These are phyloP conservation scores for Pittosporum tobira DNA, from an alignment of 129 eudicot genomes.

Conservation along the genomic window DNA sequence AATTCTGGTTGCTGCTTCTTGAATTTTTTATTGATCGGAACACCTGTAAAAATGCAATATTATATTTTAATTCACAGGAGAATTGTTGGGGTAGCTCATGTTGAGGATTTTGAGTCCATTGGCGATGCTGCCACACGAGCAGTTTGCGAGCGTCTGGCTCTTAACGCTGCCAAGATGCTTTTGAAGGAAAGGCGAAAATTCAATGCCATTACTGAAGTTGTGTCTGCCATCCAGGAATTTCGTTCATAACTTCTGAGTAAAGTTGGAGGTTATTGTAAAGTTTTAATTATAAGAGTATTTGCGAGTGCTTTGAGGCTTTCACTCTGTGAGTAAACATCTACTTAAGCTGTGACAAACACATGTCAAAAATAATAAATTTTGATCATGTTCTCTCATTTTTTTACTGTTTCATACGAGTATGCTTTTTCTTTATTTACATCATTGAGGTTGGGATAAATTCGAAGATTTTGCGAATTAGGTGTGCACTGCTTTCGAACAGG, in stretches of 20 bases:
- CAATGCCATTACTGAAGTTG: conserved; percentile 50
- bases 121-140: conserved; percentile 52
- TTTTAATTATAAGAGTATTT: background rate
- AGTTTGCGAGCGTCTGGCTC: conserved; percentile 78
- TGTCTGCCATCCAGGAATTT: conserved; percentile 36
- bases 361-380: too few species aligned
- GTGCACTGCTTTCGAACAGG: too few species aligned
- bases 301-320: too few species aligned
- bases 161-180: conserved; percentile 64
- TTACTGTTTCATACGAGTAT: too few species aligned
- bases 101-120: conserved; percentile 88
- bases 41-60: background rate
- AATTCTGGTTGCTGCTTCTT: conserved; percentile 6
- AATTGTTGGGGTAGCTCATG: conserved; percentile 95
- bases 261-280: background rate
- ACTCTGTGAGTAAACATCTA: background rate
- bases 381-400: too few species aligned
- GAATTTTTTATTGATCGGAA: background rate
- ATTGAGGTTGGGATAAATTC: too few species aligned
- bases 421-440: too few species aligned
- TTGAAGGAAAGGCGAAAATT: conserved; percentile 59
- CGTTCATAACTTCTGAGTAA: conserved; percentile 11
- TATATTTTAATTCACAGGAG: conserved; percentile 53
- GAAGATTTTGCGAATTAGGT: too few species aligned
- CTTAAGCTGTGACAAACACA: background rate